Evolutionary conservation across 139 green algal genomes (phyloP), one percentile per base, ranked within the genome.

Genomic region (Coelastrella sp.): DNA sequence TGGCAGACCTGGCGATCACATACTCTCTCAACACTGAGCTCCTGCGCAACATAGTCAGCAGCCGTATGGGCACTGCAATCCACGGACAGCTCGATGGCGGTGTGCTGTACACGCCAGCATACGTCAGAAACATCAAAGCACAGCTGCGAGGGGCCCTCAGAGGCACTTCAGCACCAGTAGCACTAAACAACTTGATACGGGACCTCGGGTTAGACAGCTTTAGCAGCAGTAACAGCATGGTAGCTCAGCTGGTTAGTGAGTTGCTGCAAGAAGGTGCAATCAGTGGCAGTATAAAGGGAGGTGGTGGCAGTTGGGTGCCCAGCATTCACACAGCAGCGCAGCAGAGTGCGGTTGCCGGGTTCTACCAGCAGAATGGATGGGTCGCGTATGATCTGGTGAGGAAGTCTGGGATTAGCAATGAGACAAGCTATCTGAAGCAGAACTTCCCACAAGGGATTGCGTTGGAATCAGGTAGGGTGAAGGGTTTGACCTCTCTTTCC

Each of bases 331-430:
- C 87, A 12, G 82, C 86, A 19, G 90, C 94, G 7, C 97, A 99
- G 94, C 90, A 93, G 90, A 90, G 93, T 6, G 93, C 94, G 35
- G 92, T 98, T 15, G 68, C 78, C 7, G 68, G 66, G 11, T 99
- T 98, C 91, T 99, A 96, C 85, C 78, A 93, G 65, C 95, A 98
- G 87, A 98, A 99, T 83, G 94, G 95, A 56, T 98, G 93, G 93
- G 90, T 98, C 8, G 93, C 85, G 11, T 98, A 98, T 86, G 94
- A 96, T 60, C 92, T 92, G 7, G 92, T 96, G 60, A n/a, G 65
- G 82, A 96, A 95, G 90, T 81, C 96, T 66, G 94, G 94, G 63
- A 92, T 98, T 6, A 63, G 90, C 0, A 83, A 93, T 35, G 85
- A 93, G 22, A 66, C 58, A n/a, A 72, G 63, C 19, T 95, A 96